phyloP scores from a whole-genome alignment of 2,329 filamentous ascomycete species.

The Scytalidium sp. region DNA sequence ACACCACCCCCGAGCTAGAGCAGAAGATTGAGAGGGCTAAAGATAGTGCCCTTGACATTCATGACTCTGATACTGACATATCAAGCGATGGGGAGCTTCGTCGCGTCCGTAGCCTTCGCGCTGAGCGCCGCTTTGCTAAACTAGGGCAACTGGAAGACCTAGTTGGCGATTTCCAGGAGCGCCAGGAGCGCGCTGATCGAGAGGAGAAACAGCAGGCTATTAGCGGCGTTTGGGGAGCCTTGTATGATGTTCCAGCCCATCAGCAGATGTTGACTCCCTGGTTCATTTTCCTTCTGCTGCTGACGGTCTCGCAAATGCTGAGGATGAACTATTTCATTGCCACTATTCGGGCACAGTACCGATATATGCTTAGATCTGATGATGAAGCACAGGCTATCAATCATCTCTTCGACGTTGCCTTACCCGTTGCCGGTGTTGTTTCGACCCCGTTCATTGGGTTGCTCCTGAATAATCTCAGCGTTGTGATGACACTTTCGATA shows the following conservation, averaged over 20 bases:
- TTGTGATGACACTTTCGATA: slow-evolving; percentile 62
- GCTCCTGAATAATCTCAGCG: slow-evolving; percentile 71
- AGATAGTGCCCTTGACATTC: slow-evolving; percentile 45
- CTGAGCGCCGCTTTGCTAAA: slow-evolving; percentile 28
- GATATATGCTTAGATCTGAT: slow-evolving; percentile 63
- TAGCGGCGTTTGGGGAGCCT: slow-evolving; percentile 73
- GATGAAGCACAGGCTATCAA: slow-evolving; percentile 64
- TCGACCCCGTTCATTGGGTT: slow-evolving; percentile 79
- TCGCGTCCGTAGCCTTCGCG: slow-evolving; percentile 30
- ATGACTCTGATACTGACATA: slow-evolving; percentile 48
- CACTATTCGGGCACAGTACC: slow-evolving; percentile 76
- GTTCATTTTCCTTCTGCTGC: slow-evolving; percentile 79
- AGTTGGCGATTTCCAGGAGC: slow-evolving; percentile 60
- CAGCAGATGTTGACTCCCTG: slow-evolving; percentile 73
- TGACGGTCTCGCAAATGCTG: slow-evolving; percentile 68
- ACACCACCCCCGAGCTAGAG: slow-evolving; percentile 77
- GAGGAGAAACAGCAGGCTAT: slow-evolving; percentile 66
- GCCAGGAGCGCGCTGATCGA: slow-evolving; percentile 54
- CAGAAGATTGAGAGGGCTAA: slow-evolving; percentile 46
- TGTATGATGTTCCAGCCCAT: slow-evolving; percentile 66
- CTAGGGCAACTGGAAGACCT: slow-evolving; percentile 67
- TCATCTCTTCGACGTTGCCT: slow-evolving; percentile 73
- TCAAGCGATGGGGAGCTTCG: slow-evolving; percentile 41
- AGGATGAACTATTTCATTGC: slow-evolving; percentile 89
- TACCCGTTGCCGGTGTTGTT: slow-evolving; percentile 74